These are phyloP conservation scores for Fusarium avenaceum DNA, from an alignment of 2,329 filamentous ascomycete genomes.

Conservation along the genomic window DNA sequence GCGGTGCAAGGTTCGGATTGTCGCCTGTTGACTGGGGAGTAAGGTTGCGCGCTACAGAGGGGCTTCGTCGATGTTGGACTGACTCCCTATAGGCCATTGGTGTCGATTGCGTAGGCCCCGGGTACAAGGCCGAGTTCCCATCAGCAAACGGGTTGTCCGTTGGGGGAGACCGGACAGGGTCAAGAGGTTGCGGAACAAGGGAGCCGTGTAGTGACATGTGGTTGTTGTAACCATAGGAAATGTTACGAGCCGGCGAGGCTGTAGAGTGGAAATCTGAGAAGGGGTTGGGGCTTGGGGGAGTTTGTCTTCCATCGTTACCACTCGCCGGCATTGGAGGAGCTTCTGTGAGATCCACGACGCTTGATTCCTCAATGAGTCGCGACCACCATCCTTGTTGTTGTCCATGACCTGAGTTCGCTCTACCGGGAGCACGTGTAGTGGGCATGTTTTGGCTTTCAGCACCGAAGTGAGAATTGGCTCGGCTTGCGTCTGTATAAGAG, in stretches of 20 bases:
- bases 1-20: conserved; percentile 51
- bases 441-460: conserved; percentile 57
- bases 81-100: conserved; percentile 62
- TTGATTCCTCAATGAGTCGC: conserved; percentile 57
- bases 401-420: conserved; percentile 20
- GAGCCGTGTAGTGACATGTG: conserved; percentile 49
- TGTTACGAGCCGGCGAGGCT: background rate
- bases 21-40: conserved; percentile 48
- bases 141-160: conserved; percentile 63
- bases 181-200: conserved; percentile 56
- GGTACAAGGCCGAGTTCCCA: conserved; percentile 58
- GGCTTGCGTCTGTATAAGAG: conserved; percentile 64
- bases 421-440: conserved; percentile 25
- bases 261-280: conserved; percentile 62
- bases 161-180: conserved; percentile 41
- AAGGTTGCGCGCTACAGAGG: conserved; percentile 55
- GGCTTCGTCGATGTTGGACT: conserved; percentile 64
- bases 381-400: conserved; percentile 60
- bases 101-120: conserved; percentile 48
- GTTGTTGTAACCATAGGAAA: background rate
- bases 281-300: conserved; percentile 40
- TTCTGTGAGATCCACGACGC: conserved; percentile 55
- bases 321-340: conserved; percentile 40
- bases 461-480: conserved; percentile 66
- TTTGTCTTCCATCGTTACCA: conserved; percentile 26